phyloP scores from a whole-genome alignment of 139 green algal species.

The Dunaliella primolecta region DNA sequence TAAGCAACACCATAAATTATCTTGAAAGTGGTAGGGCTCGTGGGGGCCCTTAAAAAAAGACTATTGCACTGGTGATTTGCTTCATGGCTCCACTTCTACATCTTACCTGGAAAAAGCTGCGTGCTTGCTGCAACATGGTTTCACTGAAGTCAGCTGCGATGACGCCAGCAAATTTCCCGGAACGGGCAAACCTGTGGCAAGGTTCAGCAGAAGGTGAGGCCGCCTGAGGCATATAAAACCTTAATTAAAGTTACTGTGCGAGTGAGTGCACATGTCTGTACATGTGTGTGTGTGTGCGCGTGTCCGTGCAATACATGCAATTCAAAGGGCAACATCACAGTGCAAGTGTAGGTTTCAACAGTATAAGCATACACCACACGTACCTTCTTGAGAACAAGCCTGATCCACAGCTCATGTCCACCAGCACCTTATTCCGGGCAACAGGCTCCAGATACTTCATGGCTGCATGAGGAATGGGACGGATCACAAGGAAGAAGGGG shows the following conservation, averaged over 20 bases:
- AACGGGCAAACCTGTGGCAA: constrained; percentile 62
- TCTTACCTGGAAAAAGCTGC: constrained; percentile 52
- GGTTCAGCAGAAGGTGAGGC: neutral
- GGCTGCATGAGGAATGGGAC: constrained; percentile 14
- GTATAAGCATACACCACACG: neutral
- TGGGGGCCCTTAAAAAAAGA: too few species aligned
- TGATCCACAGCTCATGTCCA: constrained; percentile 90
- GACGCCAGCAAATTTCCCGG: constrained; percentile 64
- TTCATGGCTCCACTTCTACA: too few species aligned
- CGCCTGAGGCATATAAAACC: neutral
- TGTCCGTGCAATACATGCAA: too few species aligned
- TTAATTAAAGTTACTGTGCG: neutral
- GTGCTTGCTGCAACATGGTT: constrained; percentile 84
- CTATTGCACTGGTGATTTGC: too few species aligned
- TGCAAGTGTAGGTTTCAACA: too few species aligned
- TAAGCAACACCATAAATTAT: too few species aligned
- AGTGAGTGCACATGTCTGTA: neutral
- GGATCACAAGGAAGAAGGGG: neutral
- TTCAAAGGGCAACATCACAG: too few species aligned
- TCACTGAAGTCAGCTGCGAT: constrained; percentile 76
- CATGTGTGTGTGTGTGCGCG: neutral
- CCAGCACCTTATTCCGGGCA: constrained; percentile 40
- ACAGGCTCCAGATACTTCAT: constrained; percentile 36
- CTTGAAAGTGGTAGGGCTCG: too few species aligned
- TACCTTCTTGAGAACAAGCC: constrained; percentile 85